Percentiles rank a stretch among this genome's conserved stretches.
Evolutionary conservation across 371 early-diverging fungal genomes (phyloP).

Genomic region (Apophysomyces trapeziformis): DNA sequence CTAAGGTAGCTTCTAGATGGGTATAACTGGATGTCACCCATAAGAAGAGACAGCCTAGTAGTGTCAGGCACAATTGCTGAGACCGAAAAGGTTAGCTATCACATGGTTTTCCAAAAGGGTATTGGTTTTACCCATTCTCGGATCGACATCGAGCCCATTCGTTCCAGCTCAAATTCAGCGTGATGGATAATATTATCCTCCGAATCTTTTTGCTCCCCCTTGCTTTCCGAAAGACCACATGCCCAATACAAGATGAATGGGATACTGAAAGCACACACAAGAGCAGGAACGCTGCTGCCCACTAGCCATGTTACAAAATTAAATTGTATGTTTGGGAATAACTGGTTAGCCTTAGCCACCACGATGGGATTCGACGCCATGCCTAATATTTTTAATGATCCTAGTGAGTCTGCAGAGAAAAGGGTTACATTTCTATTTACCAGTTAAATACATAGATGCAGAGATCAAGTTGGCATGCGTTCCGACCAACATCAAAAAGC

Average conservation of each 20-base stretch:
- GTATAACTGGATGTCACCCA: constrained; percentile 73
- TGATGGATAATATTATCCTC: constrained; percentile 32
- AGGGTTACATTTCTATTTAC: constrained; percentile 16
- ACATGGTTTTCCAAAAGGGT: no score
- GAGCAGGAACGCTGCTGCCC: constrained; percentile 61
- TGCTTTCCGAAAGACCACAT: constrained; percentile 29
- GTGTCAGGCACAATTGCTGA: constrained; percentile 56
- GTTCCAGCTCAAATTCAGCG: constrained; percentile 36
- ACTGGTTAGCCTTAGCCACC: constrained; percentile 48
- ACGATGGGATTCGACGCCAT: constrained; percentile 77
- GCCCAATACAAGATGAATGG: constrained; percentile 47
- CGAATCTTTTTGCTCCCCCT: constrained; percentile 16
- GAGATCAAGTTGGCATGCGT: constrained; percentile 67
- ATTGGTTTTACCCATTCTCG: constrained; percentile 44
- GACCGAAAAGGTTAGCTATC: constrained; percentile 1
- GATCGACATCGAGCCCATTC: constrained; percentile 41
- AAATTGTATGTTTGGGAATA: constrained; percentile 60
- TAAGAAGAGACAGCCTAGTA: constrained; percentile 59
- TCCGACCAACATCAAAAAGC: constrained; percentile 59
- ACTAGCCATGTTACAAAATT: constrained; percentile 62
- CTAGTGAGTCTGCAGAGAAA: no score
- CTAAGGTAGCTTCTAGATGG: constrained; percentile 69
- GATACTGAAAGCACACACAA: constrained; percentile 42
- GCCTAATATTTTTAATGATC: constrained; percentile 27
- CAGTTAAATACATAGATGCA: constrained; percentile 69